phyloP scores from a whole-genome alignment of 306 rosid species.

The Dicorynia guianensis region DNA sequence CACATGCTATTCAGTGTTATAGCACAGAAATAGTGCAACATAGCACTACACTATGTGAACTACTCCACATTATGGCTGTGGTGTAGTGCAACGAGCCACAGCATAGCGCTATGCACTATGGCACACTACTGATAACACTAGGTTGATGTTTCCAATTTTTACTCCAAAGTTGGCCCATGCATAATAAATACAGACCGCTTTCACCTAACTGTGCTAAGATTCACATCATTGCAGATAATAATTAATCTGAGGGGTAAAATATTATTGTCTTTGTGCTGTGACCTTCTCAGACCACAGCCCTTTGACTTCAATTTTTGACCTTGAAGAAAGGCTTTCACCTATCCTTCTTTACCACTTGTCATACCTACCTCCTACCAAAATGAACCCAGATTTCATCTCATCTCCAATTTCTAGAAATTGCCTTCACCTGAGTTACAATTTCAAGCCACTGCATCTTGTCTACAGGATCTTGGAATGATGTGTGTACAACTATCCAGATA shows the following conservation, averaged over 20 bases:
- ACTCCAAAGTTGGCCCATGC: background rate
- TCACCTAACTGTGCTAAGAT: background rate
- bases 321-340: background rate
- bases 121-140: no score
- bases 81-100: no score
- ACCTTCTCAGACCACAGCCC: background rate
- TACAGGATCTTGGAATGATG: background rate
- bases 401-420: background rate
- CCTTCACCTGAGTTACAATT: background rate
- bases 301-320: background rate
- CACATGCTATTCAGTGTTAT: no score
- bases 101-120: no score
- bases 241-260: background rate
- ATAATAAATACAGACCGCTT: background rate
- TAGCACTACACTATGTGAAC: no score
- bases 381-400: background rate
- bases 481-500: background rate
- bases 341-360: background rate
- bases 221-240: slow-evolving; percentile 12
- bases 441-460: background rate
- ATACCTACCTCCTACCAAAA: background rate
- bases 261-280: background rate
- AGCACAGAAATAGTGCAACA: no score
- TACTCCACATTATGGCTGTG: no score
- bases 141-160: background rate